Percentiles rank a stretch among this genome's conserved stretches.
Conservation (phyloP, 192 early-diverging fungal genomes). For the Coemansia sp. region DNA sequence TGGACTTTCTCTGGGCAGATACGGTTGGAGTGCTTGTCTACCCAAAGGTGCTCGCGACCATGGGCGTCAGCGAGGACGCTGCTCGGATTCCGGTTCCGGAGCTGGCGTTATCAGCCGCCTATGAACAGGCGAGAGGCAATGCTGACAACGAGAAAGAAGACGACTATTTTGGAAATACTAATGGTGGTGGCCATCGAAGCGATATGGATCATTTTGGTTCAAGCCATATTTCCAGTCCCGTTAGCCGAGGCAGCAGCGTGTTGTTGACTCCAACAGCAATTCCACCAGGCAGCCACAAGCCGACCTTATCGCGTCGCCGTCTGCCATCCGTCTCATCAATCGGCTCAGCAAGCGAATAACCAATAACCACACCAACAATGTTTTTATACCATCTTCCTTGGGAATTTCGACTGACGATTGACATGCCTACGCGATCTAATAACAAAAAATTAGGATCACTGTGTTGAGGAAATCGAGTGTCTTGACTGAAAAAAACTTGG, state of each 20-base stretch:
- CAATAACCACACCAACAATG: not conserved
- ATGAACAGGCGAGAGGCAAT: not conserved
- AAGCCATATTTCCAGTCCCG: not conserved
- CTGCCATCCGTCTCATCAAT: slow-evolving; percentile 28
- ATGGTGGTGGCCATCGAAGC: not conserved
- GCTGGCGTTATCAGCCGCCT: not conserved
- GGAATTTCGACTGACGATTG: not conserved
- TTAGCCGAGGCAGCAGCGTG: not conserved
- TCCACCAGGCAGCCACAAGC: slow-evolving; percentile 8
- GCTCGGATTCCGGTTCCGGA: slow-evolving; percentile 6
- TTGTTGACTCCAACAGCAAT: slow-evolving; percentile 3
- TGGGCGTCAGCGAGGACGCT: slow-evolving; percentile 28
- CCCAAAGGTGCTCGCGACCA: slow-evolving; percentile 37
- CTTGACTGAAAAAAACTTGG: too few relatives aligned
- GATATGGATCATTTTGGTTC: not conserved
- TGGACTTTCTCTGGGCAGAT: slow-evolving; percentile 60
- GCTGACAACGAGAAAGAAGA: not conserved
- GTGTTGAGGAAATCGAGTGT: too few relatives aligned
- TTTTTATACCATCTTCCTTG: not conserved
- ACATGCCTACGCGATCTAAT: not conserved
- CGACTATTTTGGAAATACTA: not conserved
- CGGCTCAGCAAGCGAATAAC: not conserved
- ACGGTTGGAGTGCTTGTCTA: slow-evolving; percentile 45
- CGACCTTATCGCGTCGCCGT: slow-evolving; percentile 40
- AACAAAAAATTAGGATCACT: too few relatives aligned